Percentiles rank a stretch among this genome's conserved stretches.
These are phyloP conservation scores for Fragaria ananassa DNA, from an alignment of 306 rosid species.

Conservation along the genomic window DNA sequence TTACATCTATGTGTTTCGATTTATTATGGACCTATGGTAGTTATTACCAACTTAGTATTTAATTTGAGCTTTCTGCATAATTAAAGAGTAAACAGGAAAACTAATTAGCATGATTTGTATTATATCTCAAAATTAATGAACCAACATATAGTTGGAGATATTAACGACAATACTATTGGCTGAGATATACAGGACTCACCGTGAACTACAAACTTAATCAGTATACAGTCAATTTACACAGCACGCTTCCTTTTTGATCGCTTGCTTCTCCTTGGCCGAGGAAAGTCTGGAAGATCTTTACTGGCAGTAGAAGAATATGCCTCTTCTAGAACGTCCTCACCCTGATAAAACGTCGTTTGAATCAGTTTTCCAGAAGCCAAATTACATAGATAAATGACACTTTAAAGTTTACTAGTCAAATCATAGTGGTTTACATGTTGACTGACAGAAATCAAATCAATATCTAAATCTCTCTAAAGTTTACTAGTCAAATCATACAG, in stretches of 20 bases:
- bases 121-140: constrained; percentile 49
- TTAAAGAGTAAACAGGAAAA: constrained; percentile 4
- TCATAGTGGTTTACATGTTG: not conserved
- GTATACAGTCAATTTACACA: constrained; percentile 41
- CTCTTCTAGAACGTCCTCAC: constrained; percentile 53
- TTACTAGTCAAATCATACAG: too few relatives aligned
- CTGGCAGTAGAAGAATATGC: constrained; percentile 49
- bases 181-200: constrained; percentile 64
- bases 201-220: constrained; percentile 51
- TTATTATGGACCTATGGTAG: not conserved
- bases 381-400: not conserved
- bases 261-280: constrained; percentile 85
- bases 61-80: constrained; percentile 17
- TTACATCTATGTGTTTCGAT: not conserved
- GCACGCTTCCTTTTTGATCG: constrained; percentile 94
- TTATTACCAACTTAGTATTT: not conserved
- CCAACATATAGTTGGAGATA: constrained; percentile 47
- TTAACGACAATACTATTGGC: constrained; percentile 36
- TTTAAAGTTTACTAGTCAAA: not conserved
- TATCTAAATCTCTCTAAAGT: not conserved
- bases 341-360: constrained; percentile 45
- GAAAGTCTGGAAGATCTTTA: constrained; percentile 51
- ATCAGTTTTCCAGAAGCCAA: constrained; percentile 22
- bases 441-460: not conserved
- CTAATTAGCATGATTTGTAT: constrained; percentile 26